Conservation (phyloP, 2,329 filamentous ascomycete genomes). For the Aspergillus sp. region DNA sequence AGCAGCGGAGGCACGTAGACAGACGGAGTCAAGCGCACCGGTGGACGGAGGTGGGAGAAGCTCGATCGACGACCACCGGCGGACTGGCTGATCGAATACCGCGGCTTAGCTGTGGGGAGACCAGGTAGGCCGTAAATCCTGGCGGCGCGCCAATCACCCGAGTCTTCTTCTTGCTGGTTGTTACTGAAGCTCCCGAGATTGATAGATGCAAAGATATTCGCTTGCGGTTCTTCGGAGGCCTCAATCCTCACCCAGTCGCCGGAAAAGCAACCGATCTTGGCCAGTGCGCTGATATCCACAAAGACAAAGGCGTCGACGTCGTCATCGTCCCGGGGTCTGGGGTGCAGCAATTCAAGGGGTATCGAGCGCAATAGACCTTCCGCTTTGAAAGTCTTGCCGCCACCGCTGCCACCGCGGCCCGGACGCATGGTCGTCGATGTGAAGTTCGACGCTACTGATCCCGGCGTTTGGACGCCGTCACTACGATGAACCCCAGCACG, state of each 20-base stretch:
- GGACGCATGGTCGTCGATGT: constrained; percentile 74
- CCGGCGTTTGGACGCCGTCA: constrained; percentile 72
- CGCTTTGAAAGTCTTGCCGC: constrained; percentile 74
- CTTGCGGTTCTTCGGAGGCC: constrained; percentile 59
- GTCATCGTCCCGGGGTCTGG: constrained; percentile 74
- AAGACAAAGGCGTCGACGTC: constrained; percentile 81
- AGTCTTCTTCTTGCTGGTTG: constrained; percentile 43
- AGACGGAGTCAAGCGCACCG: constrained; percentile 46
- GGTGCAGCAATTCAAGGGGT: constrained; percentile 71
- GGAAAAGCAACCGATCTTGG: constrained; percentile 90
- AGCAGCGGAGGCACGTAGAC: constrained; percentile 79
- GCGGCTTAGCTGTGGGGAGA: constrained; percentile 45
- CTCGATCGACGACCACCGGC: constrained; percentile 44
- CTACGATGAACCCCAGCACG: constrained; percentile 61
- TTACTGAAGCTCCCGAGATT: constrained; percentile 44
- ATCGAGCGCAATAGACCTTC: constrained; percentile 67
- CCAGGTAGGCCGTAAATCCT: constrained; percentile 82
- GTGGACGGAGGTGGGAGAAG: constrained; percentile 41
- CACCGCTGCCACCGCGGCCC: constrained; percentile 60
- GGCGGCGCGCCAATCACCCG: constrained; percentile 73
- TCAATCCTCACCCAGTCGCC: constrained; percentile 93
- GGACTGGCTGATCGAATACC: constrained; percentile 48
- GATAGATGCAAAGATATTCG: constrained; percentile 54
- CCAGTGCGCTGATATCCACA: constrained; percentile 76
- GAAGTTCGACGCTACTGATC: constrained; percentile 81